phyloP scores from a whole-genome alignment of 768 basidiomycete species.

The Rhizopogon rudus region DNA sequence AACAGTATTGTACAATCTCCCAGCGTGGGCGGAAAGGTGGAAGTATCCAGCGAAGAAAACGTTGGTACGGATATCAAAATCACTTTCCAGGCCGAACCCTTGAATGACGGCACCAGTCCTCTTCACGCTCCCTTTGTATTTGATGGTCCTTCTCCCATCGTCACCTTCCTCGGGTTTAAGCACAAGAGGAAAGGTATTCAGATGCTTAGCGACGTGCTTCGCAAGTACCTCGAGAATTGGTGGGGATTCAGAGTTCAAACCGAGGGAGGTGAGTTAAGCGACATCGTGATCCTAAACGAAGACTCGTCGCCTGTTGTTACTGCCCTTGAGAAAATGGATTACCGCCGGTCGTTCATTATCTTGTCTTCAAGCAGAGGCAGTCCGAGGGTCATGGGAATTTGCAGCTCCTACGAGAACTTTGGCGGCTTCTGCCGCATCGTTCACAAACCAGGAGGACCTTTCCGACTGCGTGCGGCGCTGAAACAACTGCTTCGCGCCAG shows the following conservation, averaged over 20 bases:
- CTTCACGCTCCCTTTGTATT: slow-evolving; percentile 44
- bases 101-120: slow-evolving; percentile 33
- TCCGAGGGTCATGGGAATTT: slow-evolving; percentile 54
- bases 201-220: slow-evolving; percentile 58
- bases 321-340: slow-evolving; percentile 55
- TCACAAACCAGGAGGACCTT: slow-evolving; percentile 87
- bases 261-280: slow-evolving; percentile 43
- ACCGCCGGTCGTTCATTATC: slow-evolving; percentile 64
- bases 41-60: slow-evolving; percentile 90
- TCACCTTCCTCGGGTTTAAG: slow-evolving; percentile 75
- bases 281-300: slow-evolving; percentile 82
- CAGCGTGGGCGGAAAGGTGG: slow-evolving; percentile 85
- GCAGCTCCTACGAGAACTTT: slow-evolving; percentile 66
- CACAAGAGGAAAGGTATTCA: slow-evolving; percentile 56
- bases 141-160: slow-evolving; percentile 38
- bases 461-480: slow-evolving; percentile 60
- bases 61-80: slow-evolving; percentile 90
- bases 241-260: slow-evolving; percentile 62
- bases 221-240: slow-evolving; percentile 65
- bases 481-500: slow-evolving; percentile 37
- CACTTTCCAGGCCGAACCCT: slow-evolving; percentile 67
- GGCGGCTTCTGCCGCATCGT: slow-evolving; percentile 88
- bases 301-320: slow-evolving; percentile 53
- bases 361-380: slow-evolving; percentile 69
- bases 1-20: slow-evolving; percentile 86